A percentile compares a stretch with the other conserved stretches of the same genome.
Evolutionary conservation across 306 rosid species (phyloP).

Genomic region (Rosa chinensis): DNA sequence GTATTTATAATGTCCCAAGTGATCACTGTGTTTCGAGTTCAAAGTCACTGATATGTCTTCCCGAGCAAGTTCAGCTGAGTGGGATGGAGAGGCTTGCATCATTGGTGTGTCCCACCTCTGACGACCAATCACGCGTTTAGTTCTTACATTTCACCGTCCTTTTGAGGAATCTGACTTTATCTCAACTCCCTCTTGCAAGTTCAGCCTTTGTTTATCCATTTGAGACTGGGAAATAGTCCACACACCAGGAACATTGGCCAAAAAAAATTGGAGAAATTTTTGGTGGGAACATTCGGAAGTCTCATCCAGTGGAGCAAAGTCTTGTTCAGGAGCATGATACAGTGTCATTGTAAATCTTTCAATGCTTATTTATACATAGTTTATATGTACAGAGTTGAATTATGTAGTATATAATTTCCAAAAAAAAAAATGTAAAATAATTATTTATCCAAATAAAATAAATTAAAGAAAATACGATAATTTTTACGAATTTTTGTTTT

Average conservation of each 20-base stretch:
- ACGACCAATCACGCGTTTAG: too few relatives aligned
- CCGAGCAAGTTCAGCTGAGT: neutral
- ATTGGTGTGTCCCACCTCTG: neutral
- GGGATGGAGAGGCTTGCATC: too few relatives aligned
- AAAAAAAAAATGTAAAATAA: too few relatives aligned
- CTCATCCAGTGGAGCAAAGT: neutral
- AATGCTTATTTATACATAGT: too few relatives aligned
- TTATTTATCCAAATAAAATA: too few relatives aligned
- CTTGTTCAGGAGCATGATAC: neutral
- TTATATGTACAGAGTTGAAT: neutral
- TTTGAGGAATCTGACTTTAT: neutral
- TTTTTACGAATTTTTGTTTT: too few relatives aligned
- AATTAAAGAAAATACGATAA: too few relatives aligned
- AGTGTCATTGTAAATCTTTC: neutral
- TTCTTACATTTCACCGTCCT: too few relatives aligned
- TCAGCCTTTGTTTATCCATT: neutral
- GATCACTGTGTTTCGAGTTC: neutral
- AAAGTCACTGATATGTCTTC: neutral
- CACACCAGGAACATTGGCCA: neutral
- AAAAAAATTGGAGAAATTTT: neutral
- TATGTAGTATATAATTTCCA: neutral
- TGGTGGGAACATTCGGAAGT: neutral
- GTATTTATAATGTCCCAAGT: neutral
- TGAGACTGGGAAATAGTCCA: neutral
- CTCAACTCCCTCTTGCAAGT: neutral